phyloP scores from a whole-genome alignment of 202 grass and related monocot genomes.

The Zizania palustris region DNA sequence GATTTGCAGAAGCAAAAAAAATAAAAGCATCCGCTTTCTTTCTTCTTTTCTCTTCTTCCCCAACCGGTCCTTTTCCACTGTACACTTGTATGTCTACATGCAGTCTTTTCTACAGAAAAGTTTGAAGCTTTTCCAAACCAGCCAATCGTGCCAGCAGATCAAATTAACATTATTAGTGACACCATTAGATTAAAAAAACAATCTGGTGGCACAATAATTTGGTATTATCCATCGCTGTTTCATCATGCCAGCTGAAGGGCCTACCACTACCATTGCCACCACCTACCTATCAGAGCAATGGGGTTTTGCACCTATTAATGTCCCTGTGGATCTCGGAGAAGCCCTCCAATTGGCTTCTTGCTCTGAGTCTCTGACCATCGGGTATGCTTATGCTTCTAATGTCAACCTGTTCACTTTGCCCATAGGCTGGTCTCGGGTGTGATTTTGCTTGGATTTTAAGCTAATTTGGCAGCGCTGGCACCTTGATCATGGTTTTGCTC shows the following conservation, averaged over 20 bases:
- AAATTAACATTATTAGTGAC: slow-evolving; percentile 24
- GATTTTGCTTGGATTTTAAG: slow-evolving; percentile 24
- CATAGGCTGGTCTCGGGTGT: slow-evolving; percentile 17
- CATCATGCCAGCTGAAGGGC: slow-evolving; percentile 4
- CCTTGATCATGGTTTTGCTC: slow-evolving; percentile 21
- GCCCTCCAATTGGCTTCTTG: slow-evolving; percentile 25
- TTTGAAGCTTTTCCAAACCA: background rate
- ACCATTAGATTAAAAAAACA: background rate
- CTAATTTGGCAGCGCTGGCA: slow-evolving; percentile 8
- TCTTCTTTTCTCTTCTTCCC: background rate
- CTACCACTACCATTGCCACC: slow-evolving; percentile 14
- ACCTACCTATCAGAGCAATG: background rate
- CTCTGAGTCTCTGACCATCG: slow-evolving; percentile 5
- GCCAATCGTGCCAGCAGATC: slow-evolving; percentile 23
- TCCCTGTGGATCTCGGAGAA: slow-evolving; percentile 28
- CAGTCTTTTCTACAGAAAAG: slow-evolving; percentile 3
- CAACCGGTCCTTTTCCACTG: slow-evolving; percentile 30
- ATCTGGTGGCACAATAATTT: background rate
- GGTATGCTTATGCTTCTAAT: slow-evolving; percentile 37
- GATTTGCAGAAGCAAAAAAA: slow-evolving; percentile 15
- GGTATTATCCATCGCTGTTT: slow-evolving; percentile 40
- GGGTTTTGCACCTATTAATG: slow-evolving; percentile 51
- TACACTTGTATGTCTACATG: background rate
- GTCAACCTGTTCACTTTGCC: background rate
- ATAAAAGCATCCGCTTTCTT: background rate